Evolutionary conservation across 2,329 filamentous ascomycete genomes (phyloP), one percentile per base, ranked within the genome.

Genomic region (Hyphodiscus sp.): DNA sequence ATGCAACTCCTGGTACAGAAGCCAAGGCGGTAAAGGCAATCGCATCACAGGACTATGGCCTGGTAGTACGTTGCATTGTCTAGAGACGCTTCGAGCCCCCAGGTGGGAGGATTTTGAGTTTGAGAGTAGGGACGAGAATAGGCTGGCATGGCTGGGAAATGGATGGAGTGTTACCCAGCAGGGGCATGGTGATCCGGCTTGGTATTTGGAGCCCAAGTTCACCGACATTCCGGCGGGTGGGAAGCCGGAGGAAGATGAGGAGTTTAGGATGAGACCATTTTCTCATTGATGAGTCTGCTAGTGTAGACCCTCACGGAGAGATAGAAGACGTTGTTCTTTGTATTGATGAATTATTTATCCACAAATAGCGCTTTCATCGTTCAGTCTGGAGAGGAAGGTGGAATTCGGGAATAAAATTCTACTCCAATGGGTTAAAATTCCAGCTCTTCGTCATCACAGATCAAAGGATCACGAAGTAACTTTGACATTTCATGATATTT

Each of bases 71-170:
- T 43, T 63, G 47, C 64, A 66, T 49, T 58, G 79, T 74, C 68
- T 81, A 20, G 73, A 76, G 59, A 62, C 64, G 8, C 73, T 80
- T 55, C 67, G 73, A 20, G 71, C 78, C n/a, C 77, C 77, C 1
- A 65, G 78, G 10, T 81, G 78, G 76, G 78, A 81, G 61, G 79
- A 82, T 51, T 82, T 71, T 41, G 60, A 63, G 18, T 63, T 53
- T 47, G 63, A 64, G 43, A 70, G 70, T 47, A 62, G 61, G 55
- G 58, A 61, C 2, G 68, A 68, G 13, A 74, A 74, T 59, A 52
- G 67, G 2, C 71, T 75, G 50, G 57, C 65, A 0, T 74, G 68
- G 66, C 50, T 75, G 23, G 73, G 72, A 2, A 74, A 74, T 61
- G 74, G 75, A 2, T 70, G 70, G 56, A 75, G 71, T 48, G 60